phyloP scores from a whole-genome alignment of 2,329 filamentous ascomycete genomes.

The Camillea tinctor region DNA sequence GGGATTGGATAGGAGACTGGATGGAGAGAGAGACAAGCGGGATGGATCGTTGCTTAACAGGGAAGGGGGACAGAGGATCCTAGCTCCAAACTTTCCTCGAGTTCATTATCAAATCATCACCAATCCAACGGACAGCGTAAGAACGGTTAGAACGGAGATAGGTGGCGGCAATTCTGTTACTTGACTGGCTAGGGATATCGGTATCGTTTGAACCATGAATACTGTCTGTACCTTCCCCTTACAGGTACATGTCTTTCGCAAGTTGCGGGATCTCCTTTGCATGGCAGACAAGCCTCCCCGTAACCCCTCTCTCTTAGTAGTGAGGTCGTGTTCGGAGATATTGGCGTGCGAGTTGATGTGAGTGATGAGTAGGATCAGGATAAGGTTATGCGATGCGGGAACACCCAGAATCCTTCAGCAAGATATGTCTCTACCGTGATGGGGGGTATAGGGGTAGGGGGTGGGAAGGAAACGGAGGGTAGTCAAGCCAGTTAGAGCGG shows the following conservation, averaged over 20 bases:
- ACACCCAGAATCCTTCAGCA: slow-evolving; percentile 21
- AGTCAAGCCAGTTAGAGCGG: slow-evolving; percentile 15
- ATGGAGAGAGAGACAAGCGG: not conserved
- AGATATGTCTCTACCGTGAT: slow-evolving; percentile 20
- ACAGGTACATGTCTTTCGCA: not conserved
- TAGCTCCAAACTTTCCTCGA: not conserved
- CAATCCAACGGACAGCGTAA: not conserved
- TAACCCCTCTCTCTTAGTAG: not conserved
- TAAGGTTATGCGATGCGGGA: slow-evolving; percentile 23
- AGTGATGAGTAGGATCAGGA: slow-evolving; percentile 12
- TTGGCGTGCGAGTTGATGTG: slow-evolving; percentile 10
- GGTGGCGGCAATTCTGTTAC: not conserved
- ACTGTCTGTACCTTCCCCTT: not conserved
- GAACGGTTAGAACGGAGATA: not conserved
- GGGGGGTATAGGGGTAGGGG: slow-evolving; percentile 9
- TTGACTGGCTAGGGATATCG: not conserved
- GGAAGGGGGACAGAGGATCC: not conserved
- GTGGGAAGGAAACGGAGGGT: not conserved
- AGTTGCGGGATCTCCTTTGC: not conserved
- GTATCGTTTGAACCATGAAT: not conserved
- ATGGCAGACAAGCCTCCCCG: not conserved
- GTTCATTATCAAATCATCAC: not conserved
- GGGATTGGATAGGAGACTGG: not conserved
- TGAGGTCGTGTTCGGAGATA: slow-evolving; percentile 6
- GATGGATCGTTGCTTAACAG: not conserved